A percentile compares a stretch with the other conserved stretches of the same genome.
These are phyloP conservation scores for baker's yeast (Saccharomyces cerevisiae) DNA, from an alignment of 805 yeast genomes.

Conservation along the genomic window DNA sequence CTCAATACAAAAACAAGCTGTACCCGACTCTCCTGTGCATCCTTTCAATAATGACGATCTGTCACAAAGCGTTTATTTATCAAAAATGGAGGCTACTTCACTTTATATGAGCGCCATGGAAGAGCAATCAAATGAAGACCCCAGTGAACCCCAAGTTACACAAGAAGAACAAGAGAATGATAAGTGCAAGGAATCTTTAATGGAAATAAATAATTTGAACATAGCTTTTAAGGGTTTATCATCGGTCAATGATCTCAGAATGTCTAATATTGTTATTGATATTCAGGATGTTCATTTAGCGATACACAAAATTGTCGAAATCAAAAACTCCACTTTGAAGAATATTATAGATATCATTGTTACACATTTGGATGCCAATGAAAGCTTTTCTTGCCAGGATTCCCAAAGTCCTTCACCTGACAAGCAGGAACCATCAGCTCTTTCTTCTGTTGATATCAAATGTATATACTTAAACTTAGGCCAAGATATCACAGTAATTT, in stretches of 20 bases:
- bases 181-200: conserved; percentile 6
- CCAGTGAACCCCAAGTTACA: not conserved
- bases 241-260: conserved; percentile 25
- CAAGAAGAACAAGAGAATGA: conserved; percentile 24
- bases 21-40: not conserved
- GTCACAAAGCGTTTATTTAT: conserved; percentile 45
- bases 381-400: not conserved
- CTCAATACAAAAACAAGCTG: not conserved
- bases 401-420: not conserved
- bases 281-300: conserved; percentile 34
- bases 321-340: conserved; percentile 7
- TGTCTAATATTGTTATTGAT: conserved; percentile 30
- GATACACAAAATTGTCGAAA: conserved; percentile 6
- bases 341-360: conserved; percentile 1
- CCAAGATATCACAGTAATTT: not conserved
- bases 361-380: not conserved
- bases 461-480: not conserved
- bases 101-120: conserved; percentile 79
- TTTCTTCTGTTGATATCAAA: not conserved
- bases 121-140: conserved; percentile 30
- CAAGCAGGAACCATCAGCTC: not conserved
- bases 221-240: conserved; percentile 43
- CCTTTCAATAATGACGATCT: not conserved
- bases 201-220: conserved; percentile 28
- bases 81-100: conserved; percentile 61